Evolutionary conservation across 1,139 yeast species (phyloP), one percentile per base, ranked within the genome.

Genomic region (Debaryomyces robertsiae): DNA sequence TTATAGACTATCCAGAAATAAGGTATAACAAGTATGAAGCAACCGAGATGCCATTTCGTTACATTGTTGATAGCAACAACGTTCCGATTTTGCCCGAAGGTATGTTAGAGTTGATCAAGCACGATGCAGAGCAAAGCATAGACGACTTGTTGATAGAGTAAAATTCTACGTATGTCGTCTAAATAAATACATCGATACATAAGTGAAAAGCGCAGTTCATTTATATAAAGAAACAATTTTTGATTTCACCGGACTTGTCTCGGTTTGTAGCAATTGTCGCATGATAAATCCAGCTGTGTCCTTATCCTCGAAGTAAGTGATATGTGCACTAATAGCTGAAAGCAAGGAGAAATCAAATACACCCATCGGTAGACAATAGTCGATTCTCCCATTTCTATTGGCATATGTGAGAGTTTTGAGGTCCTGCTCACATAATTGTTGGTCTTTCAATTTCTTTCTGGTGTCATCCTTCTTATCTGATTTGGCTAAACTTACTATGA

Each of bases 31-130:
- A 84, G 61, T 81, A 86, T 57, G 98, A 93, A 63, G 86, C 95
- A 5, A 90, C 96, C 0, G 97, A 93, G 60, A 93, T 93, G 98
- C 98, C 98, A 3, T 93, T 93, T 68, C 75, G 98, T 58, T 93
- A 93, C 55, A 84, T 93, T 23, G 67, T 82, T 42, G 84, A 82
- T 49, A 69, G 65, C 3, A 55, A 75, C 2, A 81, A 80, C 3
- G 74, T 75, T 47, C 98, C 98, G 1, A 85, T 93, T 15, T 72
- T 93, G 57, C 98, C 98, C 1, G 77, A 77, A 46, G 98, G 98
- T 0, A 91, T 93, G 98, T 70, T 88, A 47, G 83, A 84, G 32
- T 75, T 91, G 60, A 91, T 93, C 55, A 83, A 84, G 56, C 77
- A 78, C 52, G 98, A 93, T 57, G 83, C 95, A 2, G 88, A 84